These are phyloP conservation scores for Vaccinium vitisidaea DNA, from an alignment of 148 eudicot genomes.

Conservation along the genomic window DNA sequence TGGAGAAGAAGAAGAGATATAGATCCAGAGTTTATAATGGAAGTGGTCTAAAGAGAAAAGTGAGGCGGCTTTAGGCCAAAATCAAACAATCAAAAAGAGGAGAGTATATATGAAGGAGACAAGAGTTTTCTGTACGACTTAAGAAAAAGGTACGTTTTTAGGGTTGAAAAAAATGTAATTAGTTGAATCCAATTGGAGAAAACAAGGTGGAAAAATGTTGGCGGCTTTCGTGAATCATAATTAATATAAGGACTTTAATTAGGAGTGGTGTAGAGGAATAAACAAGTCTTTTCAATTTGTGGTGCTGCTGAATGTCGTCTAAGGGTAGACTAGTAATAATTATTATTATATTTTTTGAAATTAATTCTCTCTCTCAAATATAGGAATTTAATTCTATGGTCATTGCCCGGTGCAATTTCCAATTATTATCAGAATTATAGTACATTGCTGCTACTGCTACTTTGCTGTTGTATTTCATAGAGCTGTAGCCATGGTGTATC, in stretches of 20 bases:
- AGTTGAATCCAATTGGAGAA: background rate
- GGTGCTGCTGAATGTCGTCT: background rate
- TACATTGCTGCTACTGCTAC: too few species aligned
- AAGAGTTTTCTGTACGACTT: background rate
- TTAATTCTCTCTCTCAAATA: background rate
- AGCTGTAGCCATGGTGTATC: too few species aligned
- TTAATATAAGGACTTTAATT: background rate
- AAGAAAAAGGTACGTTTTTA: background rate
- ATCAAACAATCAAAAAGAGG: background rate
- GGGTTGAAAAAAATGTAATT: background rate
- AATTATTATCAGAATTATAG: too few species aligned
- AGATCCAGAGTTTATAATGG: background rate
- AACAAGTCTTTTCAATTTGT: background rate
- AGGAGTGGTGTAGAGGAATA: background rate
- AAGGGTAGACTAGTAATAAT: background rate
- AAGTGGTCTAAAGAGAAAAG: background rate
- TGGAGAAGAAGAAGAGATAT: background rate
- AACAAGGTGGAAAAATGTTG: conserved; percentile 5
- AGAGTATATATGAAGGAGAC: background rate
- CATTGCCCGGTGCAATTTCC: too few species aligned
- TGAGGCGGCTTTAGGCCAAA: conserved; percentile 20
- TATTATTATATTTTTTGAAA: background rate
- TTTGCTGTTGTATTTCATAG: too few species aligned
- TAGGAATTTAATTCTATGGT: too few species aligned
- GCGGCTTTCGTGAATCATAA: conserved; percentile 14